These are phyloP conservation scores for Amphicarpaea edgeworthii DNA, from an alignment of 306 rosid species.

Conservation along the genomic window DNA sequence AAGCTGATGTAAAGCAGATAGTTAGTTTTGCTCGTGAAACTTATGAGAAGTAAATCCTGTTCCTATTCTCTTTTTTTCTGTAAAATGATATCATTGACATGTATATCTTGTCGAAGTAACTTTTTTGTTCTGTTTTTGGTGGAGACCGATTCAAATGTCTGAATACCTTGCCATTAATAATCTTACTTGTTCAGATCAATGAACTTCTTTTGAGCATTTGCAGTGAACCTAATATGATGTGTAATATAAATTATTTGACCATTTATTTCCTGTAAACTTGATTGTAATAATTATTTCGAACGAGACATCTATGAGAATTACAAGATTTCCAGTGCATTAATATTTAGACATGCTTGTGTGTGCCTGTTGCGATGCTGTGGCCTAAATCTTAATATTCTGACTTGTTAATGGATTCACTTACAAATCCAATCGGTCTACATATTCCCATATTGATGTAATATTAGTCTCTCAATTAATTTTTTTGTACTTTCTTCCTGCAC, in stretches of 20 bases:
- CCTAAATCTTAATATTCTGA: conserved; percentile 16
- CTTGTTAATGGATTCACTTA: conserved; percentile 13
- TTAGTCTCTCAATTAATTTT: conserved; percentile 23
- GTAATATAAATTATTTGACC: conserved; percentile 20
- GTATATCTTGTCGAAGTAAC: background rate
- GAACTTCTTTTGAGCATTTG: conserved; percentile 20
- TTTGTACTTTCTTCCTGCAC: conserved; percentile 22
- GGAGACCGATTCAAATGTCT: conserved; percentile 34
- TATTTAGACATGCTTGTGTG: conserved; percentile 21
- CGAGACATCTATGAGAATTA: conserved; percentile 11
- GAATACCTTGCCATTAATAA: conserved; percentile 19
- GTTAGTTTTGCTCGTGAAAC: conserved; percentile 76
- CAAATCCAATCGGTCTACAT: conserved; percentile 21
- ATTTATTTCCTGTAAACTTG: background rate
- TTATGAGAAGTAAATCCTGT: conserved; percentile 71
- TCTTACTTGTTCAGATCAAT: background rate
- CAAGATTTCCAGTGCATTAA: conserved; percentile 35
- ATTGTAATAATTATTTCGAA: conserved; percentile 1
- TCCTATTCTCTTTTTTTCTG: conserved; percentile 33
- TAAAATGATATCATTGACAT: conserved; percentile 25
- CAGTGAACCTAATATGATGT: conserved; percentile 27
- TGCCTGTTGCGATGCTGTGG: conserved; percentile 19
- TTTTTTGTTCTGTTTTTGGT: conserved; percentile 7
- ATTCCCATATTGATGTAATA: conserved; percentile 11
- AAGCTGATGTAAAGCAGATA: conserved; percentile 83